A percentile compares a stretch with the other conserved stretches of the same genome.
phyloP scores from a whole-genome alignment of 768 basidiomycete genomes.

The Lentinus tigrinus region DNA sequence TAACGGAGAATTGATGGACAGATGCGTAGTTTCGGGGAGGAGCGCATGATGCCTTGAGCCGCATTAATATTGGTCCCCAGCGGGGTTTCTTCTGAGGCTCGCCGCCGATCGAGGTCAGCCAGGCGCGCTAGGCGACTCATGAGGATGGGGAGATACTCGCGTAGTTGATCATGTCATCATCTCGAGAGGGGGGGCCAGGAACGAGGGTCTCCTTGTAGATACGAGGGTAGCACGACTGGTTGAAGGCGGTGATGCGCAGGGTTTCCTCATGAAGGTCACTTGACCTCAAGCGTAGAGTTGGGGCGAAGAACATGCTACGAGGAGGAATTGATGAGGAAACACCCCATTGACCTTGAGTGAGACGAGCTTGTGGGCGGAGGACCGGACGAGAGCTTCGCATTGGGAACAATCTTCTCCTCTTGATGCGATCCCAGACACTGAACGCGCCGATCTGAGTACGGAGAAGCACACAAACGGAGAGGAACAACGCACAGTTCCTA shows the following conservation, averaged over 20 bases:
- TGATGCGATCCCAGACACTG: conserved; percentile 58
- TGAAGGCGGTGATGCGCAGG: conserved; percentile 87
- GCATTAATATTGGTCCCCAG: too few species aligned
- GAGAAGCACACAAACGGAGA: conserved; percentile 3
- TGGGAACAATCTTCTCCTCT: conserved; percentile 85
- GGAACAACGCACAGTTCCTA: conserved; percentile 70
- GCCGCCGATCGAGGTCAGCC: too few species aligned
- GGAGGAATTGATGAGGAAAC: conserved; percentile 21
- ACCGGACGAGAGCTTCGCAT: conserved; percentile 62
- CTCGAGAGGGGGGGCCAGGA: conserved; percentile 74
- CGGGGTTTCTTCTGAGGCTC: too few species aligned
- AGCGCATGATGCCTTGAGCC: too few species aligned
- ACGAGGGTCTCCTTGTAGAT: conserved; percentile 88
- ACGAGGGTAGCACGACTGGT: conserved; percentile 92
- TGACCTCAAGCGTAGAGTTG: conserved; percentile 92
- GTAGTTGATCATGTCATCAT: conserved; percentile 85
- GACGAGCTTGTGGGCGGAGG: conserved; percentile 82
- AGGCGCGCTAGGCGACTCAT: too few species aligned
- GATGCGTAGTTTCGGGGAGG: too few species aligned
- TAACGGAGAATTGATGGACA: too few species aligned
- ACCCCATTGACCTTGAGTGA: conserved; percentile 96
- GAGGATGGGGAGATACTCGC: too few species aligned
- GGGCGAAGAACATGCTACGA: conserved; percentile 28
- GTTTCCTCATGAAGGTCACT: conserved; percentile 98
- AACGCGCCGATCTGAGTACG: conserved; percentile 26